Base-by-base conservation (phyloP, 768 basidiomycete genomes). In the Hypholoma sublateritium region DNA sequence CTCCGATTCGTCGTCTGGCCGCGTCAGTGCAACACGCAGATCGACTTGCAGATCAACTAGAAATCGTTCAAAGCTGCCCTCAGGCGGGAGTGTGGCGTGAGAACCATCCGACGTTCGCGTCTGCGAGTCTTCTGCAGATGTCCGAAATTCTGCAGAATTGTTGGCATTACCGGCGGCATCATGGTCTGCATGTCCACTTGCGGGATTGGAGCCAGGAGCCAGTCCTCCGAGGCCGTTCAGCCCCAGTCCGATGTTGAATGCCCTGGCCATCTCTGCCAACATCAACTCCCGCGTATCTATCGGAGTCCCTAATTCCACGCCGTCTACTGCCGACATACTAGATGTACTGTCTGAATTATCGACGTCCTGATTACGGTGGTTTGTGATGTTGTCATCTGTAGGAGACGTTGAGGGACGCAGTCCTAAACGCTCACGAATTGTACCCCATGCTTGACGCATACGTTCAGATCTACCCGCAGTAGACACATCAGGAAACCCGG, bases 41-140 rank as follows among this genome's bases (percentile, higher is more conserved):
- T 93, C 91, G 16, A 79, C 72, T 69, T 93, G 92, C 52, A 93
- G 65, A 70, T 93, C 89, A 44, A 89, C 72, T 61, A 93, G 72
- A 75, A 93, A 93, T 25, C 88, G 80, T 65, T 93, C 91, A 63
- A 93, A 93, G 64, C 85, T 87, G 57, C 86, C 87, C 63, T 88
- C 88, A 14, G 72, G 69, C 1, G 78, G 76, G 19, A 70, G 50
- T 19, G 61, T 59, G 34, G 65, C 37, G 28, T 42, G 32, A n/a
- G 59, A 35, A 21, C 32, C 34, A 28, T 48, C 54, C 17, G 44
- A 7, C 22, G 16, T 19, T 48, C 21, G 41, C 32, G 41, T 22
- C 5, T 47, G 53, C 1, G 50, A 44, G 19, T 21, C 56, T 42
- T 42, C 46, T n/a, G 50, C 58, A 19, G 57, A 17, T 28, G 37